phyloP scores from a whole-genome alignment of 169 alveolate species.

The Cryptosporidium baileyi region DNA sequence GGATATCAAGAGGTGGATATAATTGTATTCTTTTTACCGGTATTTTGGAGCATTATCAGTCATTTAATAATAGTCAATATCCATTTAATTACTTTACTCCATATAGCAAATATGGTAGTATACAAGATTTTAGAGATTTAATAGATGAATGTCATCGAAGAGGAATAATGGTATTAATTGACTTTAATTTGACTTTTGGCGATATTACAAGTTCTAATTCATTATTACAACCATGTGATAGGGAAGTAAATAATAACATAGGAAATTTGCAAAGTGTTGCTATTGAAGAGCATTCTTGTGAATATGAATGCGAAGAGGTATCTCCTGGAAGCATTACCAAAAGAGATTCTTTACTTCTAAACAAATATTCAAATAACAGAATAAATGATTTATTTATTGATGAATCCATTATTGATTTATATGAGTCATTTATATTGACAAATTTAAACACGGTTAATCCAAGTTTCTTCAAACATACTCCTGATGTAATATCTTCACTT shows the following conservation, averaged over 20 bases:
- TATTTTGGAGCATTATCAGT: constrained; percentile 75
- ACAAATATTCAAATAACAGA: too few relatives aligned
- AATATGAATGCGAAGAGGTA: too few relatives aligned
- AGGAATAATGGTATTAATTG: constrained; percentile 24
- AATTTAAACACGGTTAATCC: constrained; percentile 43
- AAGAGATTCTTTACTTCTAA: too few relatives aligned
- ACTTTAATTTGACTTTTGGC: constrained; percentile 46
- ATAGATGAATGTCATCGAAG: constrained; percentile 56
- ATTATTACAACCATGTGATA: constrained; percentile 41
- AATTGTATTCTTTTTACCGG: constrained; percentile 73
- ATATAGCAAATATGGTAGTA: constrained; percentile 23
- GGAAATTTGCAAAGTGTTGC: not conserved
- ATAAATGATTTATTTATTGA: constrained; percentile 26
- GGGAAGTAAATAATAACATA: constrained; percentile 30
- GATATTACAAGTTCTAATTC: constrained; percentile 56
- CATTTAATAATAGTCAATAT: constrained; percentile 55
- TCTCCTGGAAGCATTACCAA: not conserved
- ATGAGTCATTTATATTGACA: constrained; percentile 53
- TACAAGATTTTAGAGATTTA: constrained; percentile 33
- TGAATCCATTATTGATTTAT: constrained; percentile 28
- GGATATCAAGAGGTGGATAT: constrained; percentile 88
- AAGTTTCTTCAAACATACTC: constrained; percentile 47
- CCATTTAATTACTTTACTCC: constrained; percentile 33
- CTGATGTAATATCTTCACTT: constrained; percentile 34
- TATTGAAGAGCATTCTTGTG: not conserved